Conservation (phyloP, 2,329 filamentous ascomycete genomes). For the Neonectria coccinea region DNA sequence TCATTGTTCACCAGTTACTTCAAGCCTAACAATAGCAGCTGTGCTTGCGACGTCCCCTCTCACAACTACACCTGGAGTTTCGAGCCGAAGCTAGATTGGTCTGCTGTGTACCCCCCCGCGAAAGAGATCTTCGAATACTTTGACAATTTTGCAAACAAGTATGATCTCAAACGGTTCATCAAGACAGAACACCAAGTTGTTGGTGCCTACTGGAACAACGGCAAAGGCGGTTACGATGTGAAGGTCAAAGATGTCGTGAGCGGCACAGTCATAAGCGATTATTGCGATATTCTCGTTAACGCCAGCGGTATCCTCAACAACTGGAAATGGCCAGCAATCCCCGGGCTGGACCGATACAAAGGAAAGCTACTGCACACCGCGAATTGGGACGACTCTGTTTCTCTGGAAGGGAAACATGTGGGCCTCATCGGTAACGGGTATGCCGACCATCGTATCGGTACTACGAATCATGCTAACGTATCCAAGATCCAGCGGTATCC, state of each 20-base stretch:
- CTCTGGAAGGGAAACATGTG: conserved; percentile 53
- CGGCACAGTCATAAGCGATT: conserved; percentile 23
- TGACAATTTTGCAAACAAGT: conserved; percentile 59
- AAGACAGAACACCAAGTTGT: conserved; percentile 57
- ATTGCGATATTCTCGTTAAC: conserved; percentile 61
- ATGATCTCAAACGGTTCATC: conserved; percentile 58
- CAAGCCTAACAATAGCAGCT: conserved; percentile 39
- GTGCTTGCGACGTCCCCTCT: conserved; percentile 64
- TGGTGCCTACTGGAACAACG: conserved; percentile 59
- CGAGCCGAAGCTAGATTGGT: conserved; percentile 60
- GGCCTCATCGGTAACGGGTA: conserved; percentile 58
- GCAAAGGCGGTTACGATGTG: conserved; percentile 56
- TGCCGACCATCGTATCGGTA: not conserved
- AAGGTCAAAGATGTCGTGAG: conserved; percentile 48
- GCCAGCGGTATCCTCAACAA: conserved; percentile 62
- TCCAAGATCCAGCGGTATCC: conserved; percentile 55
- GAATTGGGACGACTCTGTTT: conserved; percentile 59
- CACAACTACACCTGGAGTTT: conserved; percentile 65
- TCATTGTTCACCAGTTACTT: not conserved
- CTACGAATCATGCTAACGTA: not conserved
- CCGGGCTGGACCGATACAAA: conserved; percentile 58
- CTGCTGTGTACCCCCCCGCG: conserved; percentile 66
- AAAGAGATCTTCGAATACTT: conserved; percentile 69
- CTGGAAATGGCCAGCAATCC: conserved; percentile 63
- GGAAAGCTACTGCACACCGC: conserved; percentile 66